A percentile compares a stretch with the other conserved stretches of the same genome.
phyloP scores from a whole-genome alignment of 768 basidiomycete genomes.

The Kwoniella sp. region DNA sequence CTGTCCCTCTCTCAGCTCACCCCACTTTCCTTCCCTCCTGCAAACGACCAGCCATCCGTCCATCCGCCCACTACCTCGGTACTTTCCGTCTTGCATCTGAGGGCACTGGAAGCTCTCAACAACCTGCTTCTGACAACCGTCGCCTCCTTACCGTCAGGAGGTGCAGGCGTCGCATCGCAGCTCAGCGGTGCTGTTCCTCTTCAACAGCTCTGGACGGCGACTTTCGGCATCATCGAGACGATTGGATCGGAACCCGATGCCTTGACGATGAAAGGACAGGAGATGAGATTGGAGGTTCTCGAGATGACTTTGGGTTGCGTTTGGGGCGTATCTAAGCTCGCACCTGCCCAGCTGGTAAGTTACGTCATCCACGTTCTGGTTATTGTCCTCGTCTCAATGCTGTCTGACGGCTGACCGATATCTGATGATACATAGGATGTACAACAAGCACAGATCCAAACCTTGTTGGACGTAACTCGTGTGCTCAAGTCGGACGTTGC shows the following conservation, averaged over 20 bases:
- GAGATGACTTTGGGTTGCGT: slow-evolving; percentile 65
- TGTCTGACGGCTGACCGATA: too few species aligned
- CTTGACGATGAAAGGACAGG: slow-evolving; percentile 56
- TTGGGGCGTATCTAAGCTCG: slow-evolving; percentile 82
- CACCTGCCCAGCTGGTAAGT: slow-evolving; percentile 68
- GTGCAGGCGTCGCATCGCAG: slow-evolving; percentile 56
- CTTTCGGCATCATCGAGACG: slow-evolving; percentile 50
- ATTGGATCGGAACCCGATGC: slow-evolving; percentile 44
- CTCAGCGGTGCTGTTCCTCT: slow-evolving; percentile 63
- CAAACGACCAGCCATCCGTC: slow-evolving; percentile 65
- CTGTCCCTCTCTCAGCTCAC: slow-evolving; percentile 73
- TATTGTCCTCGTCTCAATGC: too few species aligned
- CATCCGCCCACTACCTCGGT: slow-evolving; percentile 89
- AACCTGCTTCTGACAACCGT: slow-evolving; percentile 81
- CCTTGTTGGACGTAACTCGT: slow-evolving; percentile 68
- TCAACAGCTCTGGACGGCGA: slow-evolving; percentile 59
- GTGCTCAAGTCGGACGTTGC: slow-evolving; percentile 63
- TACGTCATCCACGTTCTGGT: too few species aligned
- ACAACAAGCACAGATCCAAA: slow-evolving; percentile 63
- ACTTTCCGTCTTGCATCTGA: slow-evolving; percentile 78
- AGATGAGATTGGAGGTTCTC: slow-evolving; percentile 76
- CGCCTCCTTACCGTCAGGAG: slow-evolving; percentile 47
- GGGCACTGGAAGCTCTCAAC: slow-evolving; percentile 84
- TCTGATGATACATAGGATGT: slow-evolving; percentile 59
- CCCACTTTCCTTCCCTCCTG: slow-evolving; percentile 76